Evolutionary conservation across 257 asterid genomes (phyloP).

Genomic region (Fraxinus anomala): DNA sequence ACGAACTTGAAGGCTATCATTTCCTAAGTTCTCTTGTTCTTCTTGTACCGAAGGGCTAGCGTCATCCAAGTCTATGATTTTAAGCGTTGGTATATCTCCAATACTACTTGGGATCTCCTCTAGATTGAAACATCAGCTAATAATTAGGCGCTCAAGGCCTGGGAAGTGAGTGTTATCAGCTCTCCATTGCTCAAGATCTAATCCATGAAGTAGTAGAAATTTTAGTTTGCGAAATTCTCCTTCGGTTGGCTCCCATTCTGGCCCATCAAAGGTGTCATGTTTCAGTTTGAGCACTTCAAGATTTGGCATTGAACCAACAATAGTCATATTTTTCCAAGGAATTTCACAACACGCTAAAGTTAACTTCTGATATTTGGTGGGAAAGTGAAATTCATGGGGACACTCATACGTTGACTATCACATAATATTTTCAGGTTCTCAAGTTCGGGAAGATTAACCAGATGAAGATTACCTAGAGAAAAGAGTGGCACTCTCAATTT

Average conservation of each 20-base stretch:
- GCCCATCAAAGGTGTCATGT: slow-evolving; percentile 3
- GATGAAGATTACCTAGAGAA: slow-evolving; percentile 17
- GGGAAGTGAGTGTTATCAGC: slow-evolving; percentile 14
- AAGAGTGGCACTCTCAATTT: not conserved
- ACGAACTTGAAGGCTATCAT: slow-evolving; percentile 2
- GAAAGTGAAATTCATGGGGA: slow-evolving; percentile 3
- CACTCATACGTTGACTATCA: too few relatives aligned
- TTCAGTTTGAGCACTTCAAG: slow-evolving; percentile 29
- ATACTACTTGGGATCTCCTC: slow-evolving; percentile 27
- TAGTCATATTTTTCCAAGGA: slow-evolving; percentile 20
- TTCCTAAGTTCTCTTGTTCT: slow-evolving; percentile 11
- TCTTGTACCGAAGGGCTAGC: not conserved
- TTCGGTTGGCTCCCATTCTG: slow-evolving; percentile 16
- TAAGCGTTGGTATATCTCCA: slow-evolving; percentile 22
- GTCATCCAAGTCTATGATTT: slow-evolving; percentile 4
- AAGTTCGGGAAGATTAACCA: slow-evolving; percentile 18
- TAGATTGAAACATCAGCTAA: not conserved
- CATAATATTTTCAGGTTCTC: not conserved
- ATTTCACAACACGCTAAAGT: not conserved
- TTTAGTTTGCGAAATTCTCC: slow-evolving; percentile 23
- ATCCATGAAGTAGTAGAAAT: slow-evolving; percentile 3
- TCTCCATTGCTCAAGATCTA: slow-evolving; percentile 17
- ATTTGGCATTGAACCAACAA: slow-evolving; percentile 21
- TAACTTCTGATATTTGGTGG: slow-evolving; percentile 25
- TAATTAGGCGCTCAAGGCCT: slow-evolving; percentile 10